These are phyloP conservation scores for Gossypium bickii DNA, from an alignment of 345 rosid species.

Conservation along the genomic window DNA sequence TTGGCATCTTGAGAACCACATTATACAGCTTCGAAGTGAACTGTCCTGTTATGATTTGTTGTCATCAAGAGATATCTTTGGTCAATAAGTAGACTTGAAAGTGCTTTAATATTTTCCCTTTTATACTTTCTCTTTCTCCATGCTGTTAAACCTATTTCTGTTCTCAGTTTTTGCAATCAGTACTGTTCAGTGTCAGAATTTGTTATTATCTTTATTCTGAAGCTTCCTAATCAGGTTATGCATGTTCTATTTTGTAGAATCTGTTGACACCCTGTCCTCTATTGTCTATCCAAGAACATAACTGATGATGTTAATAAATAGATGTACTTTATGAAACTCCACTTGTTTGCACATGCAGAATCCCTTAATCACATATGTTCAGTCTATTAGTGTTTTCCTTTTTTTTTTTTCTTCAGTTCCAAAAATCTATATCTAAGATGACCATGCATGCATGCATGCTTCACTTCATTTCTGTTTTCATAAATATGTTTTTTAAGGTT, in stretches of 20 bases:
- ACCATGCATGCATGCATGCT: background rate
- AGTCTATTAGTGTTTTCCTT: background rate
- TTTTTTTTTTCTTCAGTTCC: background rate
- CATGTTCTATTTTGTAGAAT: background rate
- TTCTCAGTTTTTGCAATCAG: background rate
- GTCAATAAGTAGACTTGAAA: background rate
- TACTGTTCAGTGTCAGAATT: background rate
- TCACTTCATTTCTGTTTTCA: background rate
- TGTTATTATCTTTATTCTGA: background rate
- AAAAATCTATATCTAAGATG: background rate
- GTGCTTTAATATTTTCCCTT: background rate
- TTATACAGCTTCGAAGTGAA: background rate
- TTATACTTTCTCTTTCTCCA: background rate
- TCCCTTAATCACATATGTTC: background rate
- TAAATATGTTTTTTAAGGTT: background rate
- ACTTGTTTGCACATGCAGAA: background rate
- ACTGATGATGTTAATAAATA: conserved; percentile 1
- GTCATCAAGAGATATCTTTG: background rate
- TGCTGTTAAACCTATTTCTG: background rate
- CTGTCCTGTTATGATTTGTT: background rate
- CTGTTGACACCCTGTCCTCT: background rate
- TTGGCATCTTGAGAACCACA: background rate
- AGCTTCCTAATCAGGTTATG: background rate
- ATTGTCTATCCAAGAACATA: background rate
- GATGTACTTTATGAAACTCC: background rate